Conservation (phyloP, 2,329 filamentous ascomycete species). For the Plectosphaerella sp. region DNA sequence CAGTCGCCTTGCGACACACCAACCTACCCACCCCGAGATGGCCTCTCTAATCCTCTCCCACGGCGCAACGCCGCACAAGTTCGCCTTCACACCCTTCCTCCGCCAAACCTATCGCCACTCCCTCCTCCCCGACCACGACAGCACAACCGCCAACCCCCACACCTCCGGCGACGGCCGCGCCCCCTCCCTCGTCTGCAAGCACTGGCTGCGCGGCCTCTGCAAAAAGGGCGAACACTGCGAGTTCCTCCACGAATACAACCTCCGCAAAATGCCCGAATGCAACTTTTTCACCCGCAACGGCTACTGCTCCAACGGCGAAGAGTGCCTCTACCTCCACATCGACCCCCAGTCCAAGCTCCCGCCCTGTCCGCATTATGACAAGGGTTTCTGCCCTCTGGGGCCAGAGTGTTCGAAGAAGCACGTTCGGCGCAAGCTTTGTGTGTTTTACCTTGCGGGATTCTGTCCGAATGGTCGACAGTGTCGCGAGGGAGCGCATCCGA, state of each 20-base stretch:
- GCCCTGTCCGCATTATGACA: slow-evolving; percentile 86
- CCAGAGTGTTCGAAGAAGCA: slow-evolving; percentile 86
- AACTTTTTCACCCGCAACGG: slow-evolving; percentile 92
- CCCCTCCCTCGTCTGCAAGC: slow-evolving; percentile 91
- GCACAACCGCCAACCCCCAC: slow-evolving; percentile 61
- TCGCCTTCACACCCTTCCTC: slow-evolving; percentile 84
- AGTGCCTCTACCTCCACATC: slow-evolving; percentile 90
- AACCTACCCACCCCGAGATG: not conserved
- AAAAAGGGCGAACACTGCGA: slow-evolving; percentile 97
- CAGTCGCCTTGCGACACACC: too few species aligned
- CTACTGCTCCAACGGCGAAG: slow-evolving; percentile 94
- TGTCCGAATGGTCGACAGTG: slow-evolving; percentile 79
- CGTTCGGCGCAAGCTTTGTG: slow-evolving; percentile 74
- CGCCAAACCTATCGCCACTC: slow-evolving; percentile 79
- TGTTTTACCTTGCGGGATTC: slow-evolving; percentile 88
- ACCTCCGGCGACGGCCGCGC: slow-evolving; percentile 79
- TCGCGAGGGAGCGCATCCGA: slow-evolving; percentile 75
- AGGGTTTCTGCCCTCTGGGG: slow-evolving; percentile 89
- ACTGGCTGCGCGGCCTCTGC: slow-evolving; percentile 94
- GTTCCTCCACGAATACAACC: slow-evolving; percentile 97
- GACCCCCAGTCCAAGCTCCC: slow-evolving; percentile 76
- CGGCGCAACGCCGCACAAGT: slow-evolving; percentile 56
- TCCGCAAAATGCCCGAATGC: slow-evolving; percentile 97
- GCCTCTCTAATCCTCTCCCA: slow-evolving; percentile 51
- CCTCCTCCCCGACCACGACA: slow-evolving; percentile 62